Base-by-base conservation (phyloP, 345 rosid species). In the Syzygium grande region DNA sequence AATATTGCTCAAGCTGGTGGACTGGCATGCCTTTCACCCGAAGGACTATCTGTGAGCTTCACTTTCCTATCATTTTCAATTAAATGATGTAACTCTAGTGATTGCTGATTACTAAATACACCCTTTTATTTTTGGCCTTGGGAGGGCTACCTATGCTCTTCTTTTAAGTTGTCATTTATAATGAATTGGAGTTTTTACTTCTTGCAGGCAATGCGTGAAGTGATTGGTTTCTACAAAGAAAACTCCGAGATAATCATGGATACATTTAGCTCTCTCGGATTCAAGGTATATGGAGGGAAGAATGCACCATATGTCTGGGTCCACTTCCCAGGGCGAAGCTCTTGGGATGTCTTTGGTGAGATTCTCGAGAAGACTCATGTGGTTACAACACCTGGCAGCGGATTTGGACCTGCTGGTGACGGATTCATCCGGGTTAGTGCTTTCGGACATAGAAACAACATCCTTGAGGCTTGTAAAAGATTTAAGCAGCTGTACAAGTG, bases 221-320 rank as follows among this genome's bases (percentile, higher is more conserved):
- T 95, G 93, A 88, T 98, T 87, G 99, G 98, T 30, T 98, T 96
- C 91, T 98, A 98, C 92, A 98, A 95, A 90, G 97, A 96, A 89
- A 98, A 98, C 89, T 92, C 98, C 22, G 89, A 93, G 55, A 98
- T 98, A 87, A 95, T 98, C 38, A 89, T 92, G 51, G 95, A 98
- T 14, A 94, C 99, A 14, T 98, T 98, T 87, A 91, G 92, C 54
- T 95, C 98, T 2, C 98, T 98, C 2, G 98, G 98, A n/a, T 96
- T 95, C 78, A 93, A 93, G 85, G 99, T 96, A 25, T 96, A 93
- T 54, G 99, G 99, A 85, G 99, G 99, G 46, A 91, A 84, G 90
- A 96, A 96, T 73, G 99, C 98, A 16, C 99, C 99, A 15, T 96
- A 96, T 43, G 98, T 96, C 41, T 98, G 99, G 99, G 95, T 96